A percentile compares a stretch with the other conserved stretches of the same genome.
phyloP scores from a whole-genome alignment of 2,329 filamentous ascomycete genomes.

The Dactylellina drechsleri region DNA sequence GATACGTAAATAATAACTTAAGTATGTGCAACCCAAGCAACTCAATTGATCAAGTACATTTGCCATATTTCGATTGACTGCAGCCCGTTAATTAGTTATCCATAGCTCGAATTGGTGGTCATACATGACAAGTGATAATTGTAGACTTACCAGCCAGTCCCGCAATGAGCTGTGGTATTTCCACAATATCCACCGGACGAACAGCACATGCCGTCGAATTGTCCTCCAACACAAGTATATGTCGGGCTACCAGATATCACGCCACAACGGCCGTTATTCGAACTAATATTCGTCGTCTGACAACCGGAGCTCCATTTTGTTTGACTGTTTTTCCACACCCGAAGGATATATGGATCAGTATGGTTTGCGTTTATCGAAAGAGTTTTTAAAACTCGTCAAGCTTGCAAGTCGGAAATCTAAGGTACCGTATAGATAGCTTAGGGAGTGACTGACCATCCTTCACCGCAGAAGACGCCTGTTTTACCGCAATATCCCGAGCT shows the following conservation, averaged over 20 bases:
- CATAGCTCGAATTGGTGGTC: not conserved
- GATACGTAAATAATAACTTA: too few relatives aligned
- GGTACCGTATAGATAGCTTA: too few relatives aligned
- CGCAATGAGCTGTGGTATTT: constrained; percentile 19
- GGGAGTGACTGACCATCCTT: constrained; percentile 22
- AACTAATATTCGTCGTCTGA: constrained; percentile 32
- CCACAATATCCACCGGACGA: constrained; percentile 35
- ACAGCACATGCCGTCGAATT: constrained; percentile 30
- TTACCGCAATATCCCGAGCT: constrained; percentile 27
- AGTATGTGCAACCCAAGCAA: too few relatives aligned
- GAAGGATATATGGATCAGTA: not conserved
- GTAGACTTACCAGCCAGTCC: constrained; percentile 34
- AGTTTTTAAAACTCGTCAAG: not conserved
- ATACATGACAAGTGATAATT: constrained; percentile 1
- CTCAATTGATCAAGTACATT: constrained; percentile 12
- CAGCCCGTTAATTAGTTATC: not conserved
- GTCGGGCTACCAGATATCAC: constrained; percentile 16
- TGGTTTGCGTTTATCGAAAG: too few relatives aligned
- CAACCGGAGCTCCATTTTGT: constrained; percentile 35
- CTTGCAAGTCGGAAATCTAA: too few relatives aligned
- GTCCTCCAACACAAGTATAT: constrained; percentile 27
- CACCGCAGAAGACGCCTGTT: constrained; percentile 31
- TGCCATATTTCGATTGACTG: constrained; percentile 25
- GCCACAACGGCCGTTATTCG: constrained; percentile 24
- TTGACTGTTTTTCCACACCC: constrained; percentile 6